Percentiles rank a stretch among this genome's conserved stretches.
Conservation (phyloP, 2,329 filamentous ascomycete species). For the Fusarium sp. region DNA sequence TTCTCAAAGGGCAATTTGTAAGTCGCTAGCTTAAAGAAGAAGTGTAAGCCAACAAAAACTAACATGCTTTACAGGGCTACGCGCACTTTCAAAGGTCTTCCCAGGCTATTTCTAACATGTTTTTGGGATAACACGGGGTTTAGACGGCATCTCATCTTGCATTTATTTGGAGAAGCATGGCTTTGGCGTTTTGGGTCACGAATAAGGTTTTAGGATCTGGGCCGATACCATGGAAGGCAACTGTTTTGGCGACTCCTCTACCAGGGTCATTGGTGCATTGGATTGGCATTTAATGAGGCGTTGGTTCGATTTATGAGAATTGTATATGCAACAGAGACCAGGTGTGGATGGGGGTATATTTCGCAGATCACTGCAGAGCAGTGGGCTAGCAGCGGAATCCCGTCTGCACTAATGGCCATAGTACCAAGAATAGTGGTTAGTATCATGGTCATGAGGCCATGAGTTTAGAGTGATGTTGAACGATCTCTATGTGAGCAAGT, state of each 20-base stretch:
- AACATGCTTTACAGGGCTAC: conserved; percentile 57
- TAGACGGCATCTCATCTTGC: conserved; percentile 31
- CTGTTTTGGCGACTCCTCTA: conserved; percentile 33
- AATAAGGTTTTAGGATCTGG: conserved; percentile 30
- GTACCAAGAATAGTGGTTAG: not conserved
- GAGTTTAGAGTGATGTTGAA: not conserved
- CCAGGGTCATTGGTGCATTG: conserved; percentile 34
- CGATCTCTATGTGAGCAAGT: not conserved
- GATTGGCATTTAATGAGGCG: conserved; percentile 42
- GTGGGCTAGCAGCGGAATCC: conserved; percentile 3
- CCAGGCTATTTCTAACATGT: conserved; percentile 55
- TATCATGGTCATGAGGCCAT: not conserved
- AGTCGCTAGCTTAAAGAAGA: conserved; percentile 38
- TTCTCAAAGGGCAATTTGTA: conserved; percentile 58
- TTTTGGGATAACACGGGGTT: conserved; percentile 24
- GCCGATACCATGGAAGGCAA: conserved; percentile 35
- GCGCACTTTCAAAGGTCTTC: conserved; percentile 61
- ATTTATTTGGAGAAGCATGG: conserved; percentile 47
- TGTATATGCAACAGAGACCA: conserved; percentile 15
- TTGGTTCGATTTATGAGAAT: conserved; percentile 31
- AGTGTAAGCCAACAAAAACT: conserved; percentile 13
- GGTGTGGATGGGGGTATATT: not conserved
- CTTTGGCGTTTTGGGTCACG: conserved; percentile 50
- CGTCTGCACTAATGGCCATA: not conserved
- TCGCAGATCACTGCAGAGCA: not conserved